Base-by-base conservation (phyloP, 2,329 filamentous ascomycete genomes). In the Sclerotiophoma versabilis region DNA sequence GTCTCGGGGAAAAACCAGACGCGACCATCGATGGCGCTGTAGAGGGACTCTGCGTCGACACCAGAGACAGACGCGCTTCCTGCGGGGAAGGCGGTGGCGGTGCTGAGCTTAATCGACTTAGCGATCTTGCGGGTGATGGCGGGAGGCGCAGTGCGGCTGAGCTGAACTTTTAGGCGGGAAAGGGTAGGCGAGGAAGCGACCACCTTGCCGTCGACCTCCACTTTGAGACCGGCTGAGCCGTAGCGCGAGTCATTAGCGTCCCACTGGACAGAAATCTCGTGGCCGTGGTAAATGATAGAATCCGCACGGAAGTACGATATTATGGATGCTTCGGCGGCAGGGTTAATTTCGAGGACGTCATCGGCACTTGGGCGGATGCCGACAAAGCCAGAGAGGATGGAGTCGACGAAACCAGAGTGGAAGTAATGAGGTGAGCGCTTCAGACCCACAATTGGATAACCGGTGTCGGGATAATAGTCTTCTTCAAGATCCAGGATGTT, bases 361-460 rank as follows among this genome's bases (percentile, higher is more conserved):
- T 77, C 71, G 8, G 70, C 66, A 0, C 70, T 70, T 3, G 77
- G 73, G 0, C 77, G 75, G 27, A 80, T 75, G 0, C 77, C 77
- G 0, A 80, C 73, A 2, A 79, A 65, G 0, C 77, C 77, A 0
- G 74, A 72, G 12, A 79, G 68, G 27, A 79, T 63, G 2, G 76
- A 66, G 49, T 80, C 77, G 22, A 75, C 69, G 57, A 74, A 80
- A 1, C 77, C 76, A 1, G 77, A 79, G 64, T 80, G 77, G 66
- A 79, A 79, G 61, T 79, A 80, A 48, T 80, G 77, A 12, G 72
- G 76, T 2, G 74, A 77, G 6, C 77, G 74, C 25, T 73, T 70
- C 5, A 79, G 69, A 0, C 76, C 77, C 2, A 79, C 77, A 22
- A 79, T 76, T 0, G 75, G 75, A 0, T 68, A 66, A 0, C 75